Evolutionary conservation across 805 yeast genomes (phyloP).

Genomic region (Wickerhamiella siamensis): DNA sequence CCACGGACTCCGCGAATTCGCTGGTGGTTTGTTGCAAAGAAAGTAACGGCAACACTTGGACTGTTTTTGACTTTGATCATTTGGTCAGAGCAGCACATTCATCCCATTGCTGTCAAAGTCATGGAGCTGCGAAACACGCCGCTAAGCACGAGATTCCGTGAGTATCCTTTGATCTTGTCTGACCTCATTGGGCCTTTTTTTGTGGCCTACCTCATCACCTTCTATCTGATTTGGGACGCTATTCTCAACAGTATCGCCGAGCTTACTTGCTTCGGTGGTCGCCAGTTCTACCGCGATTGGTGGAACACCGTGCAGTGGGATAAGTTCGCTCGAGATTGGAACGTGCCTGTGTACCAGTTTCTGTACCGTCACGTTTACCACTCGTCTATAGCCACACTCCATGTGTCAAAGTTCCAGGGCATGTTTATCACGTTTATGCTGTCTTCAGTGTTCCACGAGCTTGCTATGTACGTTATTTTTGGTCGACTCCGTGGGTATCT

Average conservation of each 20-base stretch:
- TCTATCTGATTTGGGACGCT: slow-evolving; percentile 91
- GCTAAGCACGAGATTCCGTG: slow-evolving; percentile 29
- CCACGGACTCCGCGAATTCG: slow-evolving; percentile 64
- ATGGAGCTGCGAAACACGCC: slow-evolving; percentile 37
- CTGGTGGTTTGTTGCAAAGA: slow-evolving; percentile 52
- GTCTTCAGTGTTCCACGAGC: slow-evolving; percentile 75
- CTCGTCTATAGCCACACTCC: slow-evolving; percentile 64
- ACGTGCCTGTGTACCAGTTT: slow-evolving; percentile 82
- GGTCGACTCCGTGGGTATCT: slow-evolving; percentile 68
- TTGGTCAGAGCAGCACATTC: slow-evolving; percentile 59
- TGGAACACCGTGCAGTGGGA: slow-evolving; percentile 95
- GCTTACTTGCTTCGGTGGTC: slow-evolving; percentile 69
- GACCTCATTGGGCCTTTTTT: slow-evolving; percentile 74
- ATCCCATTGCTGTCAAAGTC: slow-evolving; percentile 57
- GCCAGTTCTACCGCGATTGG: slow-evolving; percentile 93
- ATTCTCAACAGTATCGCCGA: slow-evolving; percentile 85
- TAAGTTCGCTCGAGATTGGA: slow-evolving; percentile 89
- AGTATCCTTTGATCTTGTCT: slow-evolving; percentile 45
- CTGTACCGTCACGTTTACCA: slow-evolving; percentile 88
- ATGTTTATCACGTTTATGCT: slow-evolving; percentile 46
- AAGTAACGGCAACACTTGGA: slow-evolving; percentile 72
- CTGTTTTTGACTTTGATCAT: slow-evolving; percentile 69
- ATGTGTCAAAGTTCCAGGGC: slow-evolving; percentile 51
- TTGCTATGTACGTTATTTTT: slow-evolving; percentile 83
- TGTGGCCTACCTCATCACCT: slow-evolving; percentile 57